Conservation (phyloP, 768 basidiomycete genomes). For the Lentinula edodes region DNA sequence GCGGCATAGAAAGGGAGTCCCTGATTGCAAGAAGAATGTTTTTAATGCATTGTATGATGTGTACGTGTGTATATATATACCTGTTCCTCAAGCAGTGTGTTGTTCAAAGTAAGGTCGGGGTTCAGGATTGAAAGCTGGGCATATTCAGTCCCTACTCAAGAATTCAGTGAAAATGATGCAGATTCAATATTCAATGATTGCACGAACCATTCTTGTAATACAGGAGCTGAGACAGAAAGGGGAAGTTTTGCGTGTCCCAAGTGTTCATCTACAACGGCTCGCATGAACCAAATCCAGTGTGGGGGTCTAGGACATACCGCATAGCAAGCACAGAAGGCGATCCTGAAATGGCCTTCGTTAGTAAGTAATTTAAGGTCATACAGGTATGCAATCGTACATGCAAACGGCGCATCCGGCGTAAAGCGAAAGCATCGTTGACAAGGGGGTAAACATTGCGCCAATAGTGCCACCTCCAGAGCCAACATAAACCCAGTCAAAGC, state of each 20-base stretch:
- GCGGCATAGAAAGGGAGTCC: constrained; percentile 38
- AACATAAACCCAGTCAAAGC: constrained; percentile 51
- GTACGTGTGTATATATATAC: constrained; percentile 7
- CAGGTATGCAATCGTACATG: constrained; percentile 18
- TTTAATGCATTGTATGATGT: no score
- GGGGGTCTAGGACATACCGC: neutral
- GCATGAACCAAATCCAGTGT: neutral
- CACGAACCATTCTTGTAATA: constrained; percentile 12
- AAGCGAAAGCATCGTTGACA: constrained; percentile 39
- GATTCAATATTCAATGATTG: neutral
- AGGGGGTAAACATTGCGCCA: constrained; percentile 32
- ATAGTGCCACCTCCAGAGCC: constrained; percentile 18
- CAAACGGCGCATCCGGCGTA: constrained; percentile 40
- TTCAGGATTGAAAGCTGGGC: constrained; percentile 47
- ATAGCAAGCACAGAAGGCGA: constrained; percentile 24
- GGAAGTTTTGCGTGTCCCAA: constrained; percentile 25
- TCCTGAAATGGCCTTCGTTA: constrained; percentile 1
- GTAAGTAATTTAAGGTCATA: neutral
- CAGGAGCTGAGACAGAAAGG: constrained; percentile 33
- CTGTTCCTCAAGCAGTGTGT: constrained; percentile 33
- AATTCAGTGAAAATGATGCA: neutral
- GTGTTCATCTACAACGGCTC: constrained; percentile 8
- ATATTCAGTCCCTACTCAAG: constrained; percentile 35
- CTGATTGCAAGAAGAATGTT: constrained; percentile 10
- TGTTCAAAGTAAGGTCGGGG: constrained; percentile 40